These are phyloP conservation scores for Pelargonium citronellum DNA, from an alignment of 441 rosid species.

Conservation along the genomic window DNA sequence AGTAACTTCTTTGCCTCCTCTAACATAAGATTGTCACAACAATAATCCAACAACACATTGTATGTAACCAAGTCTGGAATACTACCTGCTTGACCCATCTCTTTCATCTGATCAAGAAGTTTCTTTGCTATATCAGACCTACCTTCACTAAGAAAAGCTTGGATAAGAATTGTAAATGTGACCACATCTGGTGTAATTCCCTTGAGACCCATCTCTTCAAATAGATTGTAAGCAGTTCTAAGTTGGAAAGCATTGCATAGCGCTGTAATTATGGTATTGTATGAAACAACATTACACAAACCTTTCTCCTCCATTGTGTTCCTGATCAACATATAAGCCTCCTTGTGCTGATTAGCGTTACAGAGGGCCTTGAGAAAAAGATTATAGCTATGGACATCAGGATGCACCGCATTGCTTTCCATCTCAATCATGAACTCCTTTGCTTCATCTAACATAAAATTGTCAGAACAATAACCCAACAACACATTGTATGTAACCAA, in stretches of 20 bases:
- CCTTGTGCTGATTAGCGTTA: constrained; percentile 44
- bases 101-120: constrained; percentile 8
- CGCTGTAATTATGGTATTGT: constrained; percentile 63
- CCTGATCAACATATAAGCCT: constrained; percentile 54
- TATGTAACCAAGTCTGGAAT: constrained; percentile 72
- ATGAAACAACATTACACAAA: constrained; percentile 67
- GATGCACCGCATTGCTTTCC: constrained; percentile 66
- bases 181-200: constrained; percentile 64
- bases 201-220: constrained; percentile 61
- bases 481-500: constrained; percentile 70
- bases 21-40: constrained; percentile 53
- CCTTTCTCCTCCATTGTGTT: constrained; percentile 65
- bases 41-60: constrained; percentile 70
- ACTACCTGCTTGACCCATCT: constrained; percentile 39
- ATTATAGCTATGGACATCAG: constrained; percentile 75
- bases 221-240: constrained; percentile 51
- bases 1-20: constrained; percentile 59
- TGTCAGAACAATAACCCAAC: constrained; percentile 63
- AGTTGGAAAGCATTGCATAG: constrained; percentile 43
- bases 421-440: constrained; percentile 54
- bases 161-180: constrained; percentile 66
- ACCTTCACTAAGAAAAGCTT: constrained; percentile 51
- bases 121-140: neutral
- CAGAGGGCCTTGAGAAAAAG: constrained; percentile 71
- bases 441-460: constrained; percentile 57